These are phyloP conservation scores for Termitomyces sp. DNA, from an alignment of 768 basidiomycete genomes.

Conservation along the genomic window DNA sequence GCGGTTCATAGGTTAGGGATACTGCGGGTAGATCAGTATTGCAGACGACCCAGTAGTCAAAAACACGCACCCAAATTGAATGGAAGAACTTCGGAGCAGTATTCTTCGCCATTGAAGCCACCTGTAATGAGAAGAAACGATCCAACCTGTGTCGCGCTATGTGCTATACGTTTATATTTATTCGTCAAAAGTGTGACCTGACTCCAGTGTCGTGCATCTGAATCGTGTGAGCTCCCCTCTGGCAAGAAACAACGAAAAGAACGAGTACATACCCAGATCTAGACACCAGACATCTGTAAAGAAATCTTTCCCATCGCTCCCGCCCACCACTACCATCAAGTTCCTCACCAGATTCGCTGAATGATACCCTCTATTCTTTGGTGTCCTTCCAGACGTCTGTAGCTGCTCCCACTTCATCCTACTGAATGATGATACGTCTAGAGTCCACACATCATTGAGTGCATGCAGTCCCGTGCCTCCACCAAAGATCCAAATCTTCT, in stretches of 20 bases:
- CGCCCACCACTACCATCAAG: conserved; percentile 85
- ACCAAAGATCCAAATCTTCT: conserved; percentile 82
- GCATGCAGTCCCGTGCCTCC: conserved; percentile 94
- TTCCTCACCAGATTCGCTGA: conserved; percentile 83
- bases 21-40: conserved; percentile 38
- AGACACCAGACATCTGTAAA: conserved; percentile 88
- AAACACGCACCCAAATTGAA: conserved; percentile 75
- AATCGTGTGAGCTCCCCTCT: neutral
- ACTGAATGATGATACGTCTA: conserved; percentile 50
- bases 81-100: conserved; percentile 68
- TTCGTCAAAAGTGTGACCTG: conserved; percentile 35
- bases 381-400: conserved; percentile 49
- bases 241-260: neutral
- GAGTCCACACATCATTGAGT: conserved; percentile 84
- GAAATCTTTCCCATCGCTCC: conserved; percentile 85
- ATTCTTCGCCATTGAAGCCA: conserved; percentile 79
- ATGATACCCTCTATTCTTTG: conserved; percentile 79
- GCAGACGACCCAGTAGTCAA: neutral
- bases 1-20: conserved; percentile 77
- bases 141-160: conserved; percentile 86
- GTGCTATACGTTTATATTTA: conserved; percentile 64
- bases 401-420: conserved; percentile 40
- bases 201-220: conserved; percentile 44
- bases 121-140: conserved; percentile 88
- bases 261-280: conserved; percentile 61